A percentile compares a stretch with the other conserved stretches of the same genome.
phyloP scores from a whole-genome alignment of 257 asterid genomes.

The Pogostemon cablin region DNA sequence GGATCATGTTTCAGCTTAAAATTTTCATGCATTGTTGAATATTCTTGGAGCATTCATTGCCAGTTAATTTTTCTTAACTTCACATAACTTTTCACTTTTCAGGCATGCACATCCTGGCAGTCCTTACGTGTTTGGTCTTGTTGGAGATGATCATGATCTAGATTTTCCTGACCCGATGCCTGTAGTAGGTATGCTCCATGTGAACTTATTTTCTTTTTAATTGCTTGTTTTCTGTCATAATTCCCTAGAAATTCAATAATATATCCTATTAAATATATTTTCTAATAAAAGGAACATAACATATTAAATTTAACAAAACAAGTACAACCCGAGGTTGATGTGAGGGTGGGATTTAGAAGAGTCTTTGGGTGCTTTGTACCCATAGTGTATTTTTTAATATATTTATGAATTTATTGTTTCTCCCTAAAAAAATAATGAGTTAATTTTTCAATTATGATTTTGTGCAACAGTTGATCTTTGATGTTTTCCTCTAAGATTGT shows the following conservation, averaged over 20 bases:
- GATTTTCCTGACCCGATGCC: conserved; percentile 99
- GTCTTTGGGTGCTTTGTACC: background rate
- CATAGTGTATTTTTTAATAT: background rate
- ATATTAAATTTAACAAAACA: background rate
- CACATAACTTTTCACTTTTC: conserved; percentile 43
- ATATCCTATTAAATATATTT: conserved; percentile 6
- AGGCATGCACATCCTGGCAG: conserved; percentile 99
- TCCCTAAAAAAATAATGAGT: background rate
- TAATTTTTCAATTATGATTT: background rate
- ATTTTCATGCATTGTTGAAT: background rate
- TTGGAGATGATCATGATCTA: conserved; percentile 85
- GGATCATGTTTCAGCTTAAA: conserved; percentile 8
- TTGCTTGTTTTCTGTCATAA: conserved; percentile 16
- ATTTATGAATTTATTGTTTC: background rate
- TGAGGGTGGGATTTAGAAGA: background rate
- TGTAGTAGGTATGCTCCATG: conserved; percentile 65
- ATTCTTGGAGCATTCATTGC: background rate
- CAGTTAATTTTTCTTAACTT: conserved; percentile 28
- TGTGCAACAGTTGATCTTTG: conserved; percentile 1
- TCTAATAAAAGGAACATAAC: background rate
- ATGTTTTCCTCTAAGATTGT: conserved; percentile 13
- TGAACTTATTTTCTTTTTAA: background rate
- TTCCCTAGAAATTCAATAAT: conserved; percentile 15
- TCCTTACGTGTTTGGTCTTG: conserved; percentile 97
- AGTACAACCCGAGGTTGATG: background rate